These are phyloP conservation scores for Paramecium sonneborni DNA, from an alignment of 73 alveolate genomes.

Conservation along the genomic window DNA sequence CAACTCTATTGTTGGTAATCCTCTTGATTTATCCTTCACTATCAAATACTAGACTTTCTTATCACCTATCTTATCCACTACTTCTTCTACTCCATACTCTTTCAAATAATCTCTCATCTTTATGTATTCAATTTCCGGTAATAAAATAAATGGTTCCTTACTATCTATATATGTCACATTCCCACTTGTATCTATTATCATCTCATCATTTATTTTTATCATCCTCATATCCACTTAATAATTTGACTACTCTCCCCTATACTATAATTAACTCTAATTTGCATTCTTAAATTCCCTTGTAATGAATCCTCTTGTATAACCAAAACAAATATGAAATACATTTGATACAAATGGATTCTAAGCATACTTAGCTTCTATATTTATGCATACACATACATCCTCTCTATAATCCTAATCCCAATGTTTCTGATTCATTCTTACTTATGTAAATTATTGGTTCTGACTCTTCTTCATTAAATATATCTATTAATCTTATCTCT, in stretches of 20 bases:
- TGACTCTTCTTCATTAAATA: neutral
- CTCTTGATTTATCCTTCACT: neutral
- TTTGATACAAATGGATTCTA: neutral
- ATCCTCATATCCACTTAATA: neutral
- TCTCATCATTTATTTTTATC: neutral
- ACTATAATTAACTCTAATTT: neutral
- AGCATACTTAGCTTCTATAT: neutral
- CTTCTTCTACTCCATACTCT: neutral
- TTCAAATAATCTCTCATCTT: neutral
- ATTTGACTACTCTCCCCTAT: neutral
- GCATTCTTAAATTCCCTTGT: neutral
- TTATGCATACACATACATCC: neutral
- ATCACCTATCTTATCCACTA: too few species aligned
- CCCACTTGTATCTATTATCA: neutral
- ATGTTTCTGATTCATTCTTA: neutral
- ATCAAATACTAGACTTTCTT: too few species aligned
- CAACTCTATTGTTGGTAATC: neutral
- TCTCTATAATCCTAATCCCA: neutral
- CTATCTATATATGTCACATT: neutral
- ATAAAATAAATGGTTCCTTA: neutral
- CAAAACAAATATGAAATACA: neutral
- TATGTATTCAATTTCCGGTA: neutral
- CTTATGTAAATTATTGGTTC: neutral
- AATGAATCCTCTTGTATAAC: neutral
- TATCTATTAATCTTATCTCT: neutral